These are phyloP conservation scores for Aspergillus pseudoviridinutans DNA, from an alignment of 2,329 filamentous ascomycete species.

Conservation along the genomic window DNA sequence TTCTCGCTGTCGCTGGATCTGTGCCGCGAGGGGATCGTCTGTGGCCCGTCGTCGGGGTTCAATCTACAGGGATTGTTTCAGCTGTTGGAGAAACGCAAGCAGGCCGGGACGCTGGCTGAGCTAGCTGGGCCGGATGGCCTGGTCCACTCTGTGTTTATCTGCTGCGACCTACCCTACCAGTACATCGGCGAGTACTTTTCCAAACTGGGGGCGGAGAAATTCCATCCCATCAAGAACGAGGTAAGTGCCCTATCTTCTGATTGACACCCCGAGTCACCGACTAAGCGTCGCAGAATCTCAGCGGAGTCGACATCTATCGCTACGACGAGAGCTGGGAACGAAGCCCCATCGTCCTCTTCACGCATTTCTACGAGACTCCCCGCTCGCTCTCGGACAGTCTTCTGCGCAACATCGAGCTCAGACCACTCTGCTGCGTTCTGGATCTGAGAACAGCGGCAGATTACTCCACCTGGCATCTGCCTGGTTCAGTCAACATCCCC, in stretches of 20 bases:
- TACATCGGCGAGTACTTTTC: slow-evolving; percentile 59
- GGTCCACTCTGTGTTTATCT: slow-evolving; percentile 56
- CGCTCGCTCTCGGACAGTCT: slow-evolving; percentile 16
- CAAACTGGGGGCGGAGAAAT: slow-evolving; percentile 48
- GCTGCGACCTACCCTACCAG: slow-evolving; percentile 62
- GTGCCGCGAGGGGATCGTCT: slow-evolving; percentile 55
- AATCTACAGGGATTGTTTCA: slow-evolving; percentile 52
- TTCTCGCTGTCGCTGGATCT: slow-evolving; percentile 53
- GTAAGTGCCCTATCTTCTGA: slow-evolving; percentile 21
- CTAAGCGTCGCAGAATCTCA: slow-evolving; percentile 37
- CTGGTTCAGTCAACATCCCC: slow-evolving; percentile 45
- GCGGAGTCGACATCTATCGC: slow-evolving; percentile 50
- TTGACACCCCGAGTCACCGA: not conserved
- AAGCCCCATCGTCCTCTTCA: slow-evolving; percentile 38
- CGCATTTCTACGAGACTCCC: slow-evolving; percentile 33
- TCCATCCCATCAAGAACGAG: slow-evolving; percentile 48
- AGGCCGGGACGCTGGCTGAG: slow-evolving; percentile 41
- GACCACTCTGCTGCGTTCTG: slow-evolving; percentile 36
- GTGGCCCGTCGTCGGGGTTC: slow-evolving; percentile 59
- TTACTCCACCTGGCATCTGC: slow-evolving; percentile 43
- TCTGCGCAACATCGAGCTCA: slow-evolving; percentile 21
- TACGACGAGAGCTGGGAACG: slow-evolving; percentile 56
- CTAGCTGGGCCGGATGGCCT: slow-evolving; percentile 45
- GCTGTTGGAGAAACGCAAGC: slow-evolving; percentile 49
- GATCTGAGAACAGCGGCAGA: slow-evolving; percentile 45